phyloP scores from a whole-genome alignment of 2,329 filamentous ascomycete species.

The Aspergillus hortae region DNA sequence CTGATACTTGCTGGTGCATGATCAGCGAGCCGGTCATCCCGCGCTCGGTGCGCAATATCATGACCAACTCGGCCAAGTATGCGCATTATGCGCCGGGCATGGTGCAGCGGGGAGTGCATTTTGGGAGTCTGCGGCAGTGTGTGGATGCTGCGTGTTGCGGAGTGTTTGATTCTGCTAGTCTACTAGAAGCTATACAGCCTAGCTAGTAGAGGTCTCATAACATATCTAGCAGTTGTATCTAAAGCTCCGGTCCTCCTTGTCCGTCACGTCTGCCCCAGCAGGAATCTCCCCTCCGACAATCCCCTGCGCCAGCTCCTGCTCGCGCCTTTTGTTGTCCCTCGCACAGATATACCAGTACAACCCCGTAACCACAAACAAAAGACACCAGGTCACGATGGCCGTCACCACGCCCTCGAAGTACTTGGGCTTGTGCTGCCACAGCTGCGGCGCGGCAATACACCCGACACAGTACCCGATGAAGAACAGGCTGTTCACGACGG shows the following conservation, averaged over 20 bases:
- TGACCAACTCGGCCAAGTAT: slow-evolving; percentile 49
- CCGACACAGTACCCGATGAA: slow-evolving; percentile 49
- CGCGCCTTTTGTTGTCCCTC: slow-evolving; percentile 29
- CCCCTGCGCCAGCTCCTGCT: background rate
- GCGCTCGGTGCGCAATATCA: slow-evolving; percentile 24
- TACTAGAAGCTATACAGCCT: background rate
- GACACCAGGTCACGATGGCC: slow-evolving; percentile 42
- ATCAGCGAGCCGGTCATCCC: slow-evolving; percentile 40
- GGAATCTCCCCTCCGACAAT: background rate
- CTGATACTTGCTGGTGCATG: slow-evolving; percentile 51
- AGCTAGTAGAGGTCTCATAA: no score
- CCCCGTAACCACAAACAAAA: slow-evolving; percentile 33
- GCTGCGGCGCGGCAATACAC: slow-evolving; percentile 44
- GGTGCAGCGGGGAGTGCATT: slow-evolving; percentile 20
- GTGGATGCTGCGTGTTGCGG: slow-evolving; percentile 22
- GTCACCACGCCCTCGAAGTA: slow-evolving; percentile 46
- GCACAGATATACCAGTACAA: slow-evolving; percentile 35
- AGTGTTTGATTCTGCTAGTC: background rate
- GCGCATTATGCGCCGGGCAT: slow-evolving; percentile 39
- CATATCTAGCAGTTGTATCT: background rate
- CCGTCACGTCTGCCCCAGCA: background rate
- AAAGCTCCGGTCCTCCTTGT: background rate
- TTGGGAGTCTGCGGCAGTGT: slow-evolving; percentile 24
- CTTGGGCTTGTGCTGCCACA: slow-evolving; percentile 44
- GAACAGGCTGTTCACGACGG: slow-evolving; percentile 46